Conservation (phyloP, 1,284 basidiomycete species). For the Rhodotorula sp. region DNA sequence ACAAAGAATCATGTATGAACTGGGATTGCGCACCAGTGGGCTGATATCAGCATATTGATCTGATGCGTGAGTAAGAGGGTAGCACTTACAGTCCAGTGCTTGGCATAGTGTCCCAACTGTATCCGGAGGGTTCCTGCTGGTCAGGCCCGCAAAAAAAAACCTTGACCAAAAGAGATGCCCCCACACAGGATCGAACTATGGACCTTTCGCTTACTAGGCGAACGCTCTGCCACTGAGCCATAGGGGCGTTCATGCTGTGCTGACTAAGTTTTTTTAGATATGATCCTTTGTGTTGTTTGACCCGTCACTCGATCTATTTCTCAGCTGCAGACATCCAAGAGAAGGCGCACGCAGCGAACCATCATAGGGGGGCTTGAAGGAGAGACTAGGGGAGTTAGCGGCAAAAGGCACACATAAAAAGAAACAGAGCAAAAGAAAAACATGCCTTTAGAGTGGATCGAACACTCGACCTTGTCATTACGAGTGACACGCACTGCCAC, state of each 20-base stretch:
- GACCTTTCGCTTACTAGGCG: slow-evolving; percentile 14
- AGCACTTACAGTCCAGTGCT: too few species aligned
- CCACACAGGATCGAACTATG: slow-evolving; percentile 14
- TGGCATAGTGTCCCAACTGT: too few species aligned
- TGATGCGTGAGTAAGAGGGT: too few species aligned
- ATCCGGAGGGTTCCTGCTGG: not conserved
- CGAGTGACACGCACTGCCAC: slow-evolving; percentile 15
- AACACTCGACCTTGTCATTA: slow-evolving; percentile 15
- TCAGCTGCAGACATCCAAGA: too few species aligned
- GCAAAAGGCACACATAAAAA: not conserved
- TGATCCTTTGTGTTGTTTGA: too few species aligned
- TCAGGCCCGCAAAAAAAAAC: not conserved
- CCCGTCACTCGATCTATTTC: too few species aligned
- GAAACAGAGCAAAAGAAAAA: not conserved
- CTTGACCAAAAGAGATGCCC: slow-evolving; percentile 4
- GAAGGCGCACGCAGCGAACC: too few species aligned
- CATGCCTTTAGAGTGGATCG: slow-evolving; percentile 12
- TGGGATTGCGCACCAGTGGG: too few species aligned
- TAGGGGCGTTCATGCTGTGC: not conserved
- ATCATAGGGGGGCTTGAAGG: too few species aligned
- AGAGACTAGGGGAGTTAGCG: too few species aligned
- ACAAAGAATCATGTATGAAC: too few species aligned
- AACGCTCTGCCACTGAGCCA: slow-evolving; percentile 16
- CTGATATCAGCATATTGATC: too few species aligned
- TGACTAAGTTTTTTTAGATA: not conserved